Evolutionary conservation across 1,139 yeast species (phyloP), one percentile per base, ranked within the genome.

Genomic region (Candida anutae): DNA sequence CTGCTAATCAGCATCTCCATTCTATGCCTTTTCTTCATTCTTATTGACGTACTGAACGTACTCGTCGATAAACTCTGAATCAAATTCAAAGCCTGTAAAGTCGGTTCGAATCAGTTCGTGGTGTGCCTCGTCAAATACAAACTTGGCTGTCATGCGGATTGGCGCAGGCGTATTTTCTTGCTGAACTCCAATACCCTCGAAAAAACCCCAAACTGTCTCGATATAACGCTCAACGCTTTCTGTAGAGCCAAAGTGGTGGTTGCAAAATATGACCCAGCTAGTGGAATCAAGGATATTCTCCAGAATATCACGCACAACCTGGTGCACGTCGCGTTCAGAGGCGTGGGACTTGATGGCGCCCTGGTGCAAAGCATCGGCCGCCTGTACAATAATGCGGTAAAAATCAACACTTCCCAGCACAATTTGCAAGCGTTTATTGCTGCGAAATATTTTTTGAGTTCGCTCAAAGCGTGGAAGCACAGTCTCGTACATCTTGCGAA

Each of bases 221-320:
- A 47, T 33, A 30, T 59, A 58, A 22, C 46, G 33, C 5, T 36
- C 32, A 29, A 56, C 41, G 24, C 50, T 50, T n/a, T 50, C 55
- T 27, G 37, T 37, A 20, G 59, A 52, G 1, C 65, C 66, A 38
- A 55, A 58, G 32, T 43, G 50, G 11, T 35, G 28, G 28, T 53
- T 42, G 10, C 48, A 30, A 18, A 54, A 37, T 14, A 43, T 26
- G n/a, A 39, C 39, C 43, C 48, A 43, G 17, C 23, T 35, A 27
- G 5, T 21, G 12, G 16, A n/a, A 11, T 22, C 24, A 17, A 17
- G 8, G 19, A 17, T 10, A 8, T 10, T 17, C 10, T 17, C 10
- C 10, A 8, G 9, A 8, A 17, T 17, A 17, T 17, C 19, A 10
- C 10, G 8, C 10, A 6, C 15, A 6, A 8, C 24, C 11, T n/a